Base-by-base conservation (phyloP, 2,329 filamentous ascomycete species). In the Monilinia aucupariae region DNA sequence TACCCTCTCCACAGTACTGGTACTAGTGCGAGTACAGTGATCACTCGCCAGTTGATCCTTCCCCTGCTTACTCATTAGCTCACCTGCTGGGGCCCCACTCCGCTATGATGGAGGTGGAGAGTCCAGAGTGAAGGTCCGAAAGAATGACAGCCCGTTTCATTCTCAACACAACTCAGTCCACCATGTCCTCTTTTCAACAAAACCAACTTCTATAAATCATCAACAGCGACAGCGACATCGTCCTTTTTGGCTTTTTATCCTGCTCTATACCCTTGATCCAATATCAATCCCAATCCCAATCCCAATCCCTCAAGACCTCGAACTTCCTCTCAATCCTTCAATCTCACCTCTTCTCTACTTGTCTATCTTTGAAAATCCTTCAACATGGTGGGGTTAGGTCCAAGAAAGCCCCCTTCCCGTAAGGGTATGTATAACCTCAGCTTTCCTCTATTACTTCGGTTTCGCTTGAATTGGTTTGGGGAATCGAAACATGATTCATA, bases 381-480 rank as follows among this genome's bases (percentile, higher is more conserved):
- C 69, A 76, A 64, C 56, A 89, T 89, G 86, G 85, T 87, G 69
- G 82, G 83, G 71, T 71, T 86, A 66, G 83, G 84, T 73, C 83
- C 86, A 67, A 85, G 84, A 75, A 82, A 81, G 73, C 81, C 81
- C 67, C 86, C 85, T 49, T 87, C 85, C 77, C 85, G 87, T 73
- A 91, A 89, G 83, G 89, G 89, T 89, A 83, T 76, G 85, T 82
- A 71, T 54, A 47, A n/a, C 58, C 39, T 48, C 34, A 49, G 37
- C 30, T 37, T 27, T 55, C 10, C 12, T 43, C 13, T 10, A 7
- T 59, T 25, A 2, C 22, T 41, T 48, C 32, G 10, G 17, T 20
- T 30, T 37, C 20, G 4, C 2, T 13, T 53, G 39, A 1, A 13
- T 56, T 7, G 30, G 15, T 12, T n/a, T 9, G 3, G 9, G 37